Percentiles rank a stretch among this genome's conserved stretches.
Conservation (phyloP, 768 basidiomycete species). For the Leccinum obscurum region DNA sequence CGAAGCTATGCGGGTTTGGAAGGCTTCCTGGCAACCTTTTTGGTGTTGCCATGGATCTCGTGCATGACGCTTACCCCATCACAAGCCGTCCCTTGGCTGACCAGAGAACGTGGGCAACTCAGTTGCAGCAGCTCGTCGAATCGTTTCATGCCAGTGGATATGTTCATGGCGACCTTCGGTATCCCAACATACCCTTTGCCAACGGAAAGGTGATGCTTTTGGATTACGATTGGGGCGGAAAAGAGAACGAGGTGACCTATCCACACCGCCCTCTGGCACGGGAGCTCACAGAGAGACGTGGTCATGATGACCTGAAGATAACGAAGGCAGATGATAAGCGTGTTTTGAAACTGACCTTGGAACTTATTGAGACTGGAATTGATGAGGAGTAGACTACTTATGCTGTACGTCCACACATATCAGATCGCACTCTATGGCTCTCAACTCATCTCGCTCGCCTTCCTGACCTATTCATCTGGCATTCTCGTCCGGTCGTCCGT, state of each 20-base stretch:
- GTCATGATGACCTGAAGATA: background rate
- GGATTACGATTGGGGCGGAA: background rate
- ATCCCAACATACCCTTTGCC: background rate
- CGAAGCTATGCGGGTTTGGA: background rate
- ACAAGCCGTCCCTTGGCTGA: too few species aligned
- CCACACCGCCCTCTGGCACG: background rate
- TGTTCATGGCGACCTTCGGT: background rate
- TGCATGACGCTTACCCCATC: background rate
- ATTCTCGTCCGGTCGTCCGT: too few species aligned
- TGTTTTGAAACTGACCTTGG: background rate
- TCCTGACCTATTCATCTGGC: too few species aligned
- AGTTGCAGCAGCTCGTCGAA: background rate
- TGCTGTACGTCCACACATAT: too few species aligned
- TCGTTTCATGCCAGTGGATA: background rate
- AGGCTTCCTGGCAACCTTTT: background rate
- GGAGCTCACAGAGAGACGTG: background rate
- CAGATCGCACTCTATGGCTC: too few species aligned
- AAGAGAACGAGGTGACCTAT: background rate
- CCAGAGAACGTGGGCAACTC: background rate
- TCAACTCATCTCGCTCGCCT: too few species aligned
- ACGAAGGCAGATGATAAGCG: background rate
- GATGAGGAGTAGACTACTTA: background rate
- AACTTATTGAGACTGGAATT: background rate
- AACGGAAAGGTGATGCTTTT: too few species aligned
- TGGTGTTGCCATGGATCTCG: background rate